phyloP scores from a whole-genome alignment of 23 red algal species.

The Cyanidiococcus yangmingshanensis region DNA sequence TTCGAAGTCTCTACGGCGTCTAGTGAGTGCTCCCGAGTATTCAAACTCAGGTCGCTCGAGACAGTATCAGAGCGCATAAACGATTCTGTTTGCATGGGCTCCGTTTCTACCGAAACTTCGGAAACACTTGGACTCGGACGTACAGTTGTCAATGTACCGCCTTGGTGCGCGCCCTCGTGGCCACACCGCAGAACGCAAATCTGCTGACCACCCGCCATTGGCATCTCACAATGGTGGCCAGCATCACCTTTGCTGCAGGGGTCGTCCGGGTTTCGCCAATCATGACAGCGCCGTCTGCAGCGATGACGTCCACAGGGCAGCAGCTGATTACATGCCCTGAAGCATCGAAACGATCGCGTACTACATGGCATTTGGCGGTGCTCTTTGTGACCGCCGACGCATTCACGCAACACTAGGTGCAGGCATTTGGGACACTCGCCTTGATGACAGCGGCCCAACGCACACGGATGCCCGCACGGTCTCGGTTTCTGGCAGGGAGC shows the following conservation, averaged over 20 bases:
- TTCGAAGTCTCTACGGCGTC: too few relatives aligned
- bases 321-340: neutral
- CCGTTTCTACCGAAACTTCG: neutral
- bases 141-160: neutral
- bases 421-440: neutral
- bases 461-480: conserved; percentile 3
- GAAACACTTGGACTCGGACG: neutral
- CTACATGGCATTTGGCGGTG: neutral
- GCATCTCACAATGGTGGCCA: neutral
- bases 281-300: neutral
- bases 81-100: neutral
- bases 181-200: neutral
- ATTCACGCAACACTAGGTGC: conserved; percentile 1
- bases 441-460: conserved; percentile 7
- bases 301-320: conserved; percentile 20
- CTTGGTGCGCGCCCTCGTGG: neutral
- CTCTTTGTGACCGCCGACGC: conserved; percentile 11
- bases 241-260: neutral
- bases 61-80: neutral
- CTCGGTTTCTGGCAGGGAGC: neutral
- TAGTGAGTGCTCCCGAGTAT: too few relatives aligned
- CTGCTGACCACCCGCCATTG: neutral
- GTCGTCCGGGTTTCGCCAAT: neutral
- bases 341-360: neutral
- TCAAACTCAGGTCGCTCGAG: neutral